A percentile compares a stretch with the other conserved stretches of the same genome.
Evolutionary conservation across 768 basidiomycete genomes (phyloP).

Genomic region (Amanita molliuscula): DNA sequence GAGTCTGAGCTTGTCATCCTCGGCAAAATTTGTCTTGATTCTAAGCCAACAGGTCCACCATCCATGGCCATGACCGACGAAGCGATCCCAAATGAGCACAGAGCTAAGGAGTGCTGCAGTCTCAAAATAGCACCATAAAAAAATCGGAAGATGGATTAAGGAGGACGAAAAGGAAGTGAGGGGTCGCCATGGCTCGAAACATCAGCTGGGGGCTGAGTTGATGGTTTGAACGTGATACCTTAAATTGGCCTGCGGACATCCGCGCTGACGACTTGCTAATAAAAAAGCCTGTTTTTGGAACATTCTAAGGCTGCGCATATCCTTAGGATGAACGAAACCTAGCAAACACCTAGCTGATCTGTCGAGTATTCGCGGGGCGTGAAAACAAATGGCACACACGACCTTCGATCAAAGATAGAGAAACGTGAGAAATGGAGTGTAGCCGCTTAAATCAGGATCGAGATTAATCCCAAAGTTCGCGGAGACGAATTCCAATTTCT

Average conservation of each 20-base stretch:
- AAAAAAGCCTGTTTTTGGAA: neutral
- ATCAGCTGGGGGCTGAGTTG: too few relatives aligned
- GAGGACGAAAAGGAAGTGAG: neutral
- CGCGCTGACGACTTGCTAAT: too few relatives aligned
- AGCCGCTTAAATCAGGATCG: neutral
- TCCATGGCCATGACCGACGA: neutral
- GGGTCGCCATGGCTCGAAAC: neutral
- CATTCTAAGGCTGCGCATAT: neutral
- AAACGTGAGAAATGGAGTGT: neutral
- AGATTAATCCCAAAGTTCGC: neutral
- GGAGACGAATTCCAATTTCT: neutral
- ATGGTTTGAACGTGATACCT: too few relatives aligned
- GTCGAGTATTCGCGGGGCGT: neutral
- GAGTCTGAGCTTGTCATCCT: neutral
- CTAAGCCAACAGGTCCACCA: neutral
- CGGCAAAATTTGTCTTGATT: neutral
- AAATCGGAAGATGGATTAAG: neutral
- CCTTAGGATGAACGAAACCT: neutral
- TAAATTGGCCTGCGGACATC: too few relatives aligned
- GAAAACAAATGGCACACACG: neutral
- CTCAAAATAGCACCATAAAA: neutral
- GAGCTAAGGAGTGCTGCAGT: neutral
- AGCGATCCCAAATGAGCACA: neutral
- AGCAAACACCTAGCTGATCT: neutral
- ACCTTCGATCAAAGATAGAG: neutral